A percentile compares a stretch with the other conserved stretches of the same genome.
Conservation (phyloP, 345 rosid species). For the Eucalyptus rudis region DNA sequence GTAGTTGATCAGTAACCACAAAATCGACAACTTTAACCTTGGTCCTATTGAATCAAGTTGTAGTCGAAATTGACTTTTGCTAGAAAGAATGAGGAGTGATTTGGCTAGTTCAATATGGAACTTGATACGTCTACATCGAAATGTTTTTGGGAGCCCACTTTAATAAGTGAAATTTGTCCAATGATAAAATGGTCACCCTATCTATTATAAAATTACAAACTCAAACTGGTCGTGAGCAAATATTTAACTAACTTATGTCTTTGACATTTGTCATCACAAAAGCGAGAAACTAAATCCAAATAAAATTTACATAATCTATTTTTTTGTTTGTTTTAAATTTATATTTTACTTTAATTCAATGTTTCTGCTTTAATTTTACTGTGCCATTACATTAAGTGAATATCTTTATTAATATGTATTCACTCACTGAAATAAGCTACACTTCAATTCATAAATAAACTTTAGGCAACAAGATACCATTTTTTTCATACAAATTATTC, state of each 20-base stretch:
- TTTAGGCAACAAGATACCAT: not conserved
- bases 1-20: rapidly evolving
- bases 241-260: not conserved
- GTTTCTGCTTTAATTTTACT: too few species aligned
- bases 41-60: not conserved
- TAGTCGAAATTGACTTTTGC: not conserved
- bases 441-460: not conserved
- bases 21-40: not conserved
- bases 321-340: not conserved
- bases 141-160: not conserved
- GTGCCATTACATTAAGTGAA: too few species aligned
- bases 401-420: too few species aligned
- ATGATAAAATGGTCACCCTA: not conserved
- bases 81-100: not conserved
- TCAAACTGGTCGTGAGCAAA: not conserved
- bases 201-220: too few species aligned
- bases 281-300: not conserved
- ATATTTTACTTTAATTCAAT: too few species aligned
- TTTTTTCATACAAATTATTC: not conserved
- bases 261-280: not conserved
- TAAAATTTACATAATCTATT: too few species aligned
- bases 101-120: not conserved
- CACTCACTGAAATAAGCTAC: not conserved
- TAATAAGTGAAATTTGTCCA: not conserved
- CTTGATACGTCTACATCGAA: not conserved